A percentile compares a stretch with the other conserved stretches of the same genome.
These are phyloP conservation scores for Quercus glauca DNA, from an alignment of 306 rosid genomes.

Conservation along the genomic window DNA sequence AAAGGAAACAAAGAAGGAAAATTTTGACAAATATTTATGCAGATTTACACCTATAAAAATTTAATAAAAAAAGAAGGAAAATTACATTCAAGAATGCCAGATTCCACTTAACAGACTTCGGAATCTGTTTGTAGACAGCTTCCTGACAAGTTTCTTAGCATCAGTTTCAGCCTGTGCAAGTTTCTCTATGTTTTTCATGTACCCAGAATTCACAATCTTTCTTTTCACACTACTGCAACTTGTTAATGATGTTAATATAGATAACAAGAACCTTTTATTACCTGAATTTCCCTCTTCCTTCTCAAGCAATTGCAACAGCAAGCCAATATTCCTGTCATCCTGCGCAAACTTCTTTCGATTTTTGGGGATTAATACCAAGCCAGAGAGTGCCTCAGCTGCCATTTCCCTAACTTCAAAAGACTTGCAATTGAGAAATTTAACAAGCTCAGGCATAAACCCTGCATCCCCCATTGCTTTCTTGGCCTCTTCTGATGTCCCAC, in stretches of 20 bases:
- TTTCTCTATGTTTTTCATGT: constrained; percentile 69
- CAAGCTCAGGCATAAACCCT: constrained; percentile 75
- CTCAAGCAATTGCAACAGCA: constrained; percentile 58
- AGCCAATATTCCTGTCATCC: constrained; percentile 61
- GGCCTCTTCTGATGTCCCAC: constrained; percentile 67
- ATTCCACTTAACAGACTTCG: constrained; percentile 71
- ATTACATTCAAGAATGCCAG: constrained; percentile 68
- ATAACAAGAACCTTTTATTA: constrained; percentile 52
- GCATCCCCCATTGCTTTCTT: constrained; percentile 69
- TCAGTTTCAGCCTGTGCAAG: constrained; percentile 84
- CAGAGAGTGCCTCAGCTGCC: constrained; percentile 74
- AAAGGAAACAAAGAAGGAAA: constrained; percentile 29
- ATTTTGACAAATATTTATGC: constrained; percentile 28
- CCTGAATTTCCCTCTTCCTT: constrained; percentile 58
- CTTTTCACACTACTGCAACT: constrained; percentile 75
- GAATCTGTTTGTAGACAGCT: constrained; percentile 68
- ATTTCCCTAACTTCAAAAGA: constrained; percentile 78
- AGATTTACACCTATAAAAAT: constrained; percentile 49
- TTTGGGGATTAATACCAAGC: constrained; percentile 62
- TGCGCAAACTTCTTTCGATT: constrained; percentile 73
- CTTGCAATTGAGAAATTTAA: constrained; percentile 67
- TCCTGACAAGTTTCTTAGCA: constrained; percentile 85
- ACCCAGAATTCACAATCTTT: constrained; percentile 70
- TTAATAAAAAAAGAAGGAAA: constrained; percentile 16
- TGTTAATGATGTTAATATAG: constrained; percentile 71